Conservation (phyloP, 2,329 filamentous ascomycete genomes). For the Teratosphaeria epicoccoides region DNA sequence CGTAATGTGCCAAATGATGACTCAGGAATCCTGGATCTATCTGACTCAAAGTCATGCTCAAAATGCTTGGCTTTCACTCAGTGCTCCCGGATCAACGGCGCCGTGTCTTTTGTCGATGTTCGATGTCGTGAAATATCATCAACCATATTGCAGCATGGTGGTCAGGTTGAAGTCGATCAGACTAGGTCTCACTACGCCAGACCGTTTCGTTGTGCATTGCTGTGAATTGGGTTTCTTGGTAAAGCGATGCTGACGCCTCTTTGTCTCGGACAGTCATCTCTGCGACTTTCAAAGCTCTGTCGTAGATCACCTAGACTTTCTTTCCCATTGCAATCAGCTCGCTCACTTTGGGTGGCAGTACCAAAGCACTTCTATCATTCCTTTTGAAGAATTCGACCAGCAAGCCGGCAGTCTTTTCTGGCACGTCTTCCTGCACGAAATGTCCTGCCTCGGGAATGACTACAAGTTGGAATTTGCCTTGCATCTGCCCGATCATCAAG, state of each 20-base stretch:
- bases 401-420: conserved; percentile 75
- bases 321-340: conserved; percentile 40
- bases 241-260: neutral
- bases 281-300: neutral
- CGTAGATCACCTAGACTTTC: conserved; percentile 32
- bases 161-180: too few species aligned
- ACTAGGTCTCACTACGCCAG: too few species aligned
- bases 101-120: too few species aligned
- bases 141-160: too few species aligned
- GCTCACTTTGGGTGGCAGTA: conserved; percentile 80
- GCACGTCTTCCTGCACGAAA: conserved; percentile 92
- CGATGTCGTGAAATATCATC: too few species aligned
- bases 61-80: too few species aligned
- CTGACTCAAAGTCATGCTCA: too few species aligned
- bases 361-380: conserved; percentile 75
- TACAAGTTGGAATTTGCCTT: conserved; percentile 92
- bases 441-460: conserved; percentile 93
- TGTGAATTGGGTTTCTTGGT: neutral
- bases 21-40: too few species aligned
- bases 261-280: neutral
- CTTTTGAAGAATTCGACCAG: conserved; percentile 84
- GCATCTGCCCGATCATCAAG: conserved; percentile 93
- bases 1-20: too few species aligned
- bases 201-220: neutral
- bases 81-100: too few species aligned